Evolutionary conservation across 2,329 filamentous ascomycete genomes (phyloP), one percentile per base, ranked within the genome.

Genomic region (Bretziella fagacearum): DNA sequence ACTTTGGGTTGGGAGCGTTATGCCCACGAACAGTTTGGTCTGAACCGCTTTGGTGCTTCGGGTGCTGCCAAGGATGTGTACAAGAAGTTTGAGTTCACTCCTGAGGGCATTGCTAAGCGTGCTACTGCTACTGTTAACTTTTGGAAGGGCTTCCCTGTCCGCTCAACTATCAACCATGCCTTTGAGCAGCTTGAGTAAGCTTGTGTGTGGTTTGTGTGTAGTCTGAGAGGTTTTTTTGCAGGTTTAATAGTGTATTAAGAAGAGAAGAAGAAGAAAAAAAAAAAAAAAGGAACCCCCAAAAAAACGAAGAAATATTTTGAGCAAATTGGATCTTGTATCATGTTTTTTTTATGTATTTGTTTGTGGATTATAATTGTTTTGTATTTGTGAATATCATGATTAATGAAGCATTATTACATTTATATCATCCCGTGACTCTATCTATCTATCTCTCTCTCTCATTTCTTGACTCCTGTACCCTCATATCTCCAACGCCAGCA

Each of bases 51-150:
- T 67, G 91, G 91, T 78, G 89, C 89, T 56, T 93, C 84, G 48
- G 91, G 89, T 59, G 81, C 89, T 56, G 96, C 96, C 74, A 89
- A 89, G 80, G 81, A 96, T 59, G 86, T 98, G 52, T 98, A 98
- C 77, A 81, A 84, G 83, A 96, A 95, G 77, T 98, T 98, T 69
- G 91, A 96, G 68, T 96, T 98, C 73, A 98, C 89, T 43, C 84
- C 91, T 46, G 89, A 94, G 68, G 91, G 91, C 55, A 83, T 98
- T 63, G 73, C 84, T 69, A 95, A 96, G 82, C 86, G 91, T 59
- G 91, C 89, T 52, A 65, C 85, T 54, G 81, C 82, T 56, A 98
- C 91, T 54, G 71, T 96, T 59, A 79, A 96, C 63, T 98, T 95
- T 79, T 98, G 86, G 81, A 96, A 95, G 82, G 83, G 81, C 55